Conservation (phyloP, 495 filamentous ascomycete genomes). For the Penicillium fimorum region DNA sequence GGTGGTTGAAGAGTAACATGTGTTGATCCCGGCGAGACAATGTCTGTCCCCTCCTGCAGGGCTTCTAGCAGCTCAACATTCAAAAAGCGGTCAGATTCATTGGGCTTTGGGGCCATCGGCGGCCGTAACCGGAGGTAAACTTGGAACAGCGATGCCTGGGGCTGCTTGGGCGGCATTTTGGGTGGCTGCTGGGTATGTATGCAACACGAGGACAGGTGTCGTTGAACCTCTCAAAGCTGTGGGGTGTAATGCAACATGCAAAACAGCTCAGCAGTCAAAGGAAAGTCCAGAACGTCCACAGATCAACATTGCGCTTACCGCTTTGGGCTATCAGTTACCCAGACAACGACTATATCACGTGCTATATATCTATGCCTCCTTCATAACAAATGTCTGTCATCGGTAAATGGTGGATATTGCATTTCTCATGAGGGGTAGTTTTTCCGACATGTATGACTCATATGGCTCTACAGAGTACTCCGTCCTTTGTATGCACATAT, state of each 20-base stretch:
- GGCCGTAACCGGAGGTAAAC: slow-evolving; percentile 91
- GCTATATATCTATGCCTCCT: slow-evolving; percentile 25
- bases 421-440: background rate
- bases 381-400: background rate
- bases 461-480: background rate
- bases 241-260: slow-evolving; percentile 10
- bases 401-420: background rate
- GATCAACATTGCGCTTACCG: slow-evolving; percentile 18
- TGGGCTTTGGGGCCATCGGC: slow-evolving; percentile 43
- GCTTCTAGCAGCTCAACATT: slow-evolving; percentile 62
- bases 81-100: slow-evolving; percentile 67
- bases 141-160: slow-evolving; percentile 72
- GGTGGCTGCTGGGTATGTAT: background rate
- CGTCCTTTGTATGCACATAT: background rate
- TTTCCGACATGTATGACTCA: background rate
- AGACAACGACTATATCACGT: slow-evolving; percentile 18
- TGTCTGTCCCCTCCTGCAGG: slow-evolving; percentile 27
- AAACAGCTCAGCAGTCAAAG: slow-evolving; percentile 9
- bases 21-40: slow-evolving; percentile 54
- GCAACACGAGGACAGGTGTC: background rate
- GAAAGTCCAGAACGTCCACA: slow-evolving; percentile 17
- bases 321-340: slow-evolving; percentile 18
- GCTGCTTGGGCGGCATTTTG: slow-evolving; percentile 39
- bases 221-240: slow-evolving; percentile 7
- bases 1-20: slow-evolving; percentile 89